These are phyloP conservation scores for Aspergillus bertholletiae DNA, from an alignment of 495 filamentous ascomycete genomes.

Conservation along the genomic window DNA sequence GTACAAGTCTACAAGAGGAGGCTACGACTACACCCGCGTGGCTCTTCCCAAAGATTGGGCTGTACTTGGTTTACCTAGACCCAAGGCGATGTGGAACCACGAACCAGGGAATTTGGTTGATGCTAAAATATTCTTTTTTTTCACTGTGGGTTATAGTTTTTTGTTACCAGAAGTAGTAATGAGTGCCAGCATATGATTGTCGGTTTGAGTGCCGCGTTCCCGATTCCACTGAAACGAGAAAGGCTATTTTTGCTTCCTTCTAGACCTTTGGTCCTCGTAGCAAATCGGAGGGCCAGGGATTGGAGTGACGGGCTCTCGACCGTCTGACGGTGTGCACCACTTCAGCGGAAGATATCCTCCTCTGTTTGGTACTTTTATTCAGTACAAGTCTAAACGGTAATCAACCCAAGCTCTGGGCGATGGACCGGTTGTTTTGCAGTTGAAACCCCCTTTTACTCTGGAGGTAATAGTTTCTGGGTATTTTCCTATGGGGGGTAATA, in stretches of 20 bases:
- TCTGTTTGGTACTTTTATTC: too few species aligned
- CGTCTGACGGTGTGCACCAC: background rate
- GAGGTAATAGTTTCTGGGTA: background rate
- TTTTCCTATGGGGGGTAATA: background rate
- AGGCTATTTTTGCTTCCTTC: background rate
- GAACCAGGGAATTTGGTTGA: background rate
- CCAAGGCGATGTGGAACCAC: constrained; percentile 8
- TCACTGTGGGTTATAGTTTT: background rate
- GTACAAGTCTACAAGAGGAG: constrained; percentile 3
- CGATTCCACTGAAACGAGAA: background rate
- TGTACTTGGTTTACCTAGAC: background rate
- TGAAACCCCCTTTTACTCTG: background rate
- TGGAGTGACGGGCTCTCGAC: background rate
- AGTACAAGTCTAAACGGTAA: too few species aligned
- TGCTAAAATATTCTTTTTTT: background rate
- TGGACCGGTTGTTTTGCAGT: background rate
- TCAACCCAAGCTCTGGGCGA: background rate
- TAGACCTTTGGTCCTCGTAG: background rate
- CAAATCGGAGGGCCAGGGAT: constrained; percentile 2
- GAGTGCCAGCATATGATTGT: background rate
- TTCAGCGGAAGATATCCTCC: background rate
- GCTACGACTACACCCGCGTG: constrained; percentile 10
- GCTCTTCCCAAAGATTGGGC: constrained; percentile 2
- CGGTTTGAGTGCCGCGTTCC: background rate
- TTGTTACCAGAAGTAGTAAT: background rate